Percentiles rank a stretch among this genome's conserved stretches.
Conservation (phyloP, 2,329 filamentous ascomycete species). For the Talaromyces rugulosus region DNA sequence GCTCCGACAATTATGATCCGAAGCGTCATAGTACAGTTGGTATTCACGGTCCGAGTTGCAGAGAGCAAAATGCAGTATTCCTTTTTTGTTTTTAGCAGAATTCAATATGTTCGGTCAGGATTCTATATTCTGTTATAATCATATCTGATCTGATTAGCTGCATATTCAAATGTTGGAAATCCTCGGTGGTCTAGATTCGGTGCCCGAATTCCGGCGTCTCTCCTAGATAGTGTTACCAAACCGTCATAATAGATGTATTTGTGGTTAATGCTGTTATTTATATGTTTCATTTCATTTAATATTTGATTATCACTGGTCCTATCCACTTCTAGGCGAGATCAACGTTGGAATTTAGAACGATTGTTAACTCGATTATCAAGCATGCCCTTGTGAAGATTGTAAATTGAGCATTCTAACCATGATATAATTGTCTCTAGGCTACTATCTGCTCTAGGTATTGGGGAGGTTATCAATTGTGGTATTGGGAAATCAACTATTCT, state of each 20-base stretch:
- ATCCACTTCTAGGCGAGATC: neutral
- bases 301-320: neutral
- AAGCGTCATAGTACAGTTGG: conserved; percentile 17
- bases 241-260: neutral
- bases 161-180: neutral
- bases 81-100: neutral
- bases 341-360: neutral
- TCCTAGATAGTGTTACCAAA: neutral
- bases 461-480: neutral
- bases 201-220: neutral
- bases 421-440: neutral
- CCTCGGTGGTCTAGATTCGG: neutral
- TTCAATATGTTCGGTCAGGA: neutral
- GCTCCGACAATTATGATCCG: conserved; percentile 27
- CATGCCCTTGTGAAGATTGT: neutral
- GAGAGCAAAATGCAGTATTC: neutral
- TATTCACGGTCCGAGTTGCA: neutral
- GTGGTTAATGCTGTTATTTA: neutral
- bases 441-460: too few relatives aligned
- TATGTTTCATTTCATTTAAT: neutral
- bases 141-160: neutral
- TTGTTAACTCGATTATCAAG: neutral
- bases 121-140: neutral
- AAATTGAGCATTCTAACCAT: neutral
- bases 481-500: neutral